Evolutionary conservation across 345 rosid species (phyloP), one percentile per base, ranked within the genome.

Genomic region (Kernera saxatilis): DNA sequence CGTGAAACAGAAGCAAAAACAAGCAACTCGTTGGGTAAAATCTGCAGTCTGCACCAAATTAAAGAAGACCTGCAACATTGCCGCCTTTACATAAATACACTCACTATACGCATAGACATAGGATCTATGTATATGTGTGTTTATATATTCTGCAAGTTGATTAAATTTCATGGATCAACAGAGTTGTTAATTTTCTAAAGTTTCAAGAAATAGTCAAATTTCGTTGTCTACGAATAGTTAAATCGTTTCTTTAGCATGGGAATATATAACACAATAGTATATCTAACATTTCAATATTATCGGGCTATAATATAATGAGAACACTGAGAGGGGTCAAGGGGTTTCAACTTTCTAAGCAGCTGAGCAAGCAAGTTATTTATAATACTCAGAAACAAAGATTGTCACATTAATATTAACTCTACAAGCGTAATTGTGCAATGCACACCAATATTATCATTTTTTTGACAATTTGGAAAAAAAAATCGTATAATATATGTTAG

Each of bases 11-110:
- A 48, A 48, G 71, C 64, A 75, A 67, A 46, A 25, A 18, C 30
- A 55, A 32, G 62, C 59, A 77, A 45, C 69, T 55, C 74, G 66
- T 72, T 70, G 83, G 79, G 68, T 79, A 70, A 78, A 66, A 64
- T 55, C 74, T 80, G 79, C 21, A 64, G 12, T 59, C 81, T 75
- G 70, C 53, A 70, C 51, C 70, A 70, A 81, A 55, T 57, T 74
- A 37, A 73, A 80, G 69, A 39, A 10, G 46, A 61, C 56, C 81
- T 70, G 82, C 75, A 66, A 71, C 69, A 59, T 59, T 71, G 73
- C 77, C 73, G 73, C 65, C 64, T 67, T 66, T 51, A 72, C 70
- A 61, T 77, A 43, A 67, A 67, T 67, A 57, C 40, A 67, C 64
- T 19, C 56, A 15, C 64, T 32, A 50, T 6, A 37, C n/a, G n/a